Percentiles rank a stretch among this genome's conserved stretches.
Conservation (phyloP, 805 yeast species). For the Osmozyma mogii region DNA sequence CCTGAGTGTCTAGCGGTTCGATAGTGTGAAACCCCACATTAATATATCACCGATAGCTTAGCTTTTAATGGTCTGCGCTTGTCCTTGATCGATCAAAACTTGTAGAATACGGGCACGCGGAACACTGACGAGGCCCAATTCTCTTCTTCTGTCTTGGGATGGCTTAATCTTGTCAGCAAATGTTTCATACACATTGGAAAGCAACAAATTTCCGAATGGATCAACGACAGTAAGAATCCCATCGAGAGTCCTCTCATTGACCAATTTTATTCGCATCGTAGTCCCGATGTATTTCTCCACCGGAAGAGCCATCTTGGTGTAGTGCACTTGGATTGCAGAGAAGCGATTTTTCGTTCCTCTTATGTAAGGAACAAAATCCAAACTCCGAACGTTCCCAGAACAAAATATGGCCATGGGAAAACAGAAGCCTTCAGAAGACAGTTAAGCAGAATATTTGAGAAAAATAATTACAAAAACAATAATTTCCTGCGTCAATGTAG, state of each 20-base stretch:
- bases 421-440: not conserved
- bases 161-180: slow-evolving; percentile 19
- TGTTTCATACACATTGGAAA: slow-evolving; percentile 28
- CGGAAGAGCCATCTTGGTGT: not conserved
- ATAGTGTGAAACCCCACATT: too few relatives aligned
- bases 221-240: slow-evolving; percentile 35
- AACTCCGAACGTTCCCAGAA: too few relatives aligned
- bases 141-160: slow-evolving; percentile 15
- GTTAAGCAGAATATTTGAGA: not conserved
- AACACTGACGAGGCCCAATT: slow-evolving; percentile 20
- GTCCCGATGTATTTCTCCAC: slow-evolving; percentile 22
- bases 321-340: not conserved
- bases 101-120: slow-evolving; percentile 14
- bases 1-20: too few relatives aligned
- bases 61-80: slow-evolving; percentile 6
- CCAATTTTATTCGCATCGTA: slow-evolving; percentile 18
- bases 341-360: not conserved
- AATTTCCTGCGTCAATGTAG: not conserved
- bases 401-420: too few relatives aligned
- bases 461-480: not conserved
- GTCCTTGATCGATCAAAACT: slow-evolving; percentile 15
- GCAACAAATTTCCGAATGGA: slow-evolving; percentile 34
- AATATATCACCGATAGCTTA: not conserved
- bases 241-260: slow-evolving; percentile 25
- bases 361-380: too few relatives aligned